phyloP scores from a whole-genome alignment of 768 basidiomycete species.

The Lentinula lateritia region DNA sequence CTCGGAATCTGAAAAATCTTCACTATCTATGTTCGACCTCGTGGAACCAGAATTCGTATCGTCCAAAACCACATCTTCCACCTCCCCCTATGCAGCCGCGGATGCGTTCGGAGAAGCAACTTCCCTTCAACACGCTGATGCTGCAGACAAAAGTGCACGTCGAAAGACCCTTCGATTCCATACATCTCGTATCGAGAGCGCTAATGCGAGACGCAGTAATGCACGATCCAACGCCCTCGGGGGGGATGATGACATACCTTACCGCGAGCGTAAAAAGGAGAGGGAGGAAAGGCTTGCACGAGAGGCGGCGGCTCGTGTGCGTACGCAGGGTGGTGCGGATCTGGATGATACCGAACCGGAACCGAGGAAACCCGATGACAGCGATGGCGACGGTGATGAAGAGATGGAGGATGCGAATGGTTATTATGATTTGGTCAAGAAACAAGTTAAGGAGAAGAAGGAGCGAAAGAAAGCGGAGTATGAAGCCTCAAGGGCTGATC shows the following conservation, averaged over 20 bases:
- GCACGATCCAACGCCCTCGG: constrained; percentile 68
- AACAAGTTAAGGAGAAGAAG: constrained; percentile 64
- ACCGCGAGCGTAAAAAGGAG: constrained; percentile 67
- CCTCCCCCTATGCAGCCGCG: constrained; percentile 17
- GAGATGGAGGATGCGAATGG: constrained; percentile 50
- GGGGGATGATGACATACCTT: constrained; percentile 95
- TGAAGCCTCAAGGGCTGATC: constrained; percentile 52
- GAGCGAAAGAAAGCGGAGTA: constrained; percentile 78
- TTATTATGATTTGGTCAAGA: constrained; percentile 90
- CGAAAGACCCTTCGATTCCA: constrained; percentile 89
- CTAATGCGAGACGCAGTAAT: constrained; percentile 66
- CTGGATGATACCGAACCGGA: constrained; percentile 55
- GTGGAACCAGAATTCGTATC: constrained; percentile 67
- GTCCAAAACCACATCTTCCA: constrained; percentile 27
- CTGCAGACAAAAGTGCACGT: constrained; percentile 77
- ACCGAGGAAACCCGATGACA: constrained; percentile 22
- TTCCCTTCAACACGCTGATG: constrained; percentile 63
- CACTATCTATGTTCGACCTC: constrained; percentile 60
- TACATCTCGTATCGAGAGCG: constrained; percentile 83
- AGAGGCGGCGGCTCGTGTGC: constrained; percentile 42
- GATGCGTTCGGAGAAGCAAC: constrained; percentile 75
- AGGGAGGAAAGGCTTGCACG: constrained; percentile 50
- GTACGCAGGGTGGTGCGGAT: constrained; percentile 57
- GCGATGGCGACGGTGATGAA: constrained; percentile 23
- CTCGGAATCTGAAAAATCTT: constrained; percentile 13